phyloP scores from a whole-genome alignment of 306 rosid species.

The Erythrophleum fordii region DNA sequence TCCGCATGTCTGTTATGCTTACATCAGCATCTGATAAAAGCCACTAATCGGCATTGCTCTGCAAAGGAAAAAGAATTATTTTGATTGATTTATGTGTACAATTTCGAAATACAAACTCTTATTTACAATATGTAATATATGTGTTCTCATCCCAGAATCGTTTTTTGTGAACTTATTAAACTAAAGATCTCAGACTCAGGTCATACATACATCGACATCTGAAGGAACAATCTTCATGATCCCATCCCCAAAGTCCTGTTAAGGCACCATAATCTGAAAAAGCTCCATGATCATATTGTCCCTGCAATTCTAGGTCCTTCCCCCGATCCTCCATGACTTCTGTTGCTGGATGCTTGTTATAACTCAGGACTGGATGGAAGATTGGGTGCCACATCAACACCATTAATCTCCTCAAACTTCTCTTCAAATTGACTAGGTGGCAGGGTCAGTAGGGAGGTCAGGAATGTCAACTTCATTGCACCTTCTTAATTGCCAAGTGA shows the following conservation, averaged over 20 bases:
- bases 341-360: slow-evolving; percentile 51
- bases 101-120: no score
- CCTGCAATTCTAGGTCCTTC: slow-evolving; percentile 55
- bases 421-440: slow-evolving; percentile 87
- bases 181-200: slow-evolving; percentile 18
- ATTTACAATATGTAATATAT: slow-evolving; percentile 10
- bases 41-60: slow-evolving; percentile 96
- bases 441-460: slow-evolving; percentile 31
- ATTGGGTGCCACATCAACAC: slow-evolving; percentile 59
- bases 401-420: slow-evolving; percentile 88
- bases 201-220: slow-evolving; percentile 78
- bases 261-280: slow-evolving; percentile 60
- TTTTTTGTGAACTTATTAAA: background rate
- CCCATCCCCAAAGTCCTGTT: slow-evolving; percentile 81
- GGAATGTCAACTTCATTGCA: slow-evolving; percentile 27
- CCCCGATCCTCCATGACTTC: slow-evolving; percentile 51
- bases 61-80: slow-evolving; percentile 32
- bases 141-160: background rate
- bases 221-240: slow-evolving; percentile 98
- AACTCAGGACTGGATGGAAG: slow-evolving; percentile 66
- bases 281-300: slow-evolving; percentile 55
- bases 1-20: slow-evolving; percentile 95
- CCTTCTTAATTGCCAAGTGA: background rate
- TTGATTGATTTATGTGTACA: background rate
- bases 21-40: slow-evolving; percentile 84